A percentile compares a stretch with the other conserved stretches of the same genome.
Evolutionary conservation across 208 protist species (phyloP).

Genomic region (Crithidia mellificae): DNA sequence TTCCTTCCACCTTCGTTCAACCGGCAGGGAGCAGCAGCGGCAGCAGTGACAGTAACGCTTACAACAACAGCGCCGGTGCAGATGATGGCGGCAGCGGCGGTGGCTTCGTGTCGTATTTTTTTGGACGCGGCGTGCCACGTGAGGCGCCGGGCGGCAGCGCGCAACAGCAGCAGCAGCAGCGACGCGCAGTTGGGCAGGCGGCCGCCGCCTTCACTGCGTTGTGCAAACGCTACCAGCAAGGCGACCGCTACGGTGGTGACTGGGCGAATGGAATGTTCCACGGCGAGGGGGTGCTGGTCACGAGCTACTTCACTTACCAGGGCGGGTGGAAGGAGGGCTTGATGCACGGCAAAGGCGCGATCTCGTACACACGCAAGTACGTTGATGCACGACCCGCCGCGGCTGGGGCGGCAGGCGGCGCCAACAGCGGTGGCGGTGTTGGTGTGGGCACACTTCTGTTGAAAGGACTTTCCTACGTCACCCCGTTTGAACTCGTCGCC

Average conservation of each 20-base stretch:
- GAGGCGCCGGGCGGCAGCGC: background rate
- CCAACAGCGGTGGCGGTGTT: conserved; percentile 28
- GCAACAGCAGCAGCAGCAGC: background rate
- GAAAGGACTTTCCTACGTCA: conserved; percentile 70
- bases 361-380: conserved; percentile 37
- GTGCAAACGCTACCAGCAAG: conserved; percentile 42
- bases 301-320: conserved; percentile 76
- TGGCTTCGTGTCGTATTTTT: conserved; percentile 22
- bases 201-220: conserved; percentile 14
- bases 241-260: conserved; percentile 80
- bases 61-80: background rate
- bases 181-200: background rate
- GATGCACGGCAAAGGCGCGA: conserved; percentile 47
- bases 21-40: background rate
- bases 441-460: conserved; percentile 51
- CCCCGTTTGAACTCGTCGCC: conserved; percentile 62
- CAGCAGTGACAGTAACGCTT: background rate
- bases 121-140: conserved; percentile 20
- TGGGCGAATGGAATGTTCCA: conserved; percentile 71
- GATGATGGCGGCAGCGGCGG: background rate
- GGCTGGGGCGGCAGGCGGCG: background rate
- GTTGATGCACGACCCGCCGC: conserved; percentile 29
- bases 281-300: conserved; percentile 74
- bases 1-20: conserved; percentile 7
- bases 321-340: conserved; percentile 47